These are phyloP conservation scores for Linanthus parryae DNA, from an alignment of 148 eudicot species.

Conservation along the genomic window DNA sequence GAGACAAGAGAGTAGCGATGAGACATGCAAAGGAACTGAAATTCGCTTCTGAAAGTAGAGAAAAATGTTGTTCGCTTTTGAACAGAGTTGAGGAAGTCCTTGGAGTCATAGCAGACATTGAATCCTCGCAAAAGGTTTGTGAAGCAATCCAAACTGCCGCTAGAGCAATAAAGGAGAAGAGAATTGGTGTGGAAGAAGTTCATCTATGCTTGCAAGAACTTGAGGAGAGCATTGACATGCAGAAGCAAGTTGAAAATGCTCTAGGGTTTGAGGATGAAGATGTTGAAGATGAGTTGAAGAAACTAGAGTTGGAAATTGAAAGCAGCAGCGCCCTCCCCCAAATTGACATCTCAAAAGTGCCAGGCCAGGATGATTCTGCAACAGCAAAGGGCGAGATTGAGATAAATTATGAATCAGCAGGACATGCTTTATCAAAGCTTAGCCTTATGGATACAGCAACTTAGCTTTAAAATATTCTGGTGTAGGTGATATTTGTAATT, in stretches of 20 bases:
- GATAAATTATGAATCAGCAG: constrained; percentile 31
- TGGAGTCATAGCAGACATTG: constrained; percentile 55
- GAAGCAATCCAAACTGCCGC: constrained; percentile 76
- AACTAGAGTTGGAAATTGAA: constrained; percentile 48
- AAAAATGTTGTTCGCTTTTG: constrained; percentile 39
- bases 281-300: constrained; percentile 59
- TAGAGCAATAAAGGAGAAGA: constrained; percentile 60
- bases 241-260: constrained; percentile 41
- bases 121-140: constrained; percentile 79
- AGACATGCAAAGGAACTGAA: constrained; percentile 77
- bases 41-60: constrained; percentile 63
- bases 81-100: constrained; percentile 79
- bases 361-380: constrained; percentile 12
- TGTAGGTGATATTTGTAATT: too few species aligned
- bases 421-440: constrained; percentile 48
- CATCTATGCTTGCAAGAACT: constrained; percentile 58
- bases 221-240: constrained; percentile 51
- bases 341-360: constrained; percentile 15
- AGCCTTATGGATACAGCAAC: constrained; percentile 34
- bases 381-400: constrained; percentile 17
- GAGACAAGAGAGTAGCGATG: constrained; percentile 52
- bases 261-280: constrained; percentile 55
- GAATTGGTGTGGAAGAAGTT: constrained; percentile 51
- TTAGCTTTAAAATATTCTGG: too few species aligned
- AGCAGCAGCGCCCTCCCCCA: constrained; percentile 16